Base-by-base conservation (phyloP, 2,329 filamentous ascomycete species). In the Alternaria sp. region DNA sequence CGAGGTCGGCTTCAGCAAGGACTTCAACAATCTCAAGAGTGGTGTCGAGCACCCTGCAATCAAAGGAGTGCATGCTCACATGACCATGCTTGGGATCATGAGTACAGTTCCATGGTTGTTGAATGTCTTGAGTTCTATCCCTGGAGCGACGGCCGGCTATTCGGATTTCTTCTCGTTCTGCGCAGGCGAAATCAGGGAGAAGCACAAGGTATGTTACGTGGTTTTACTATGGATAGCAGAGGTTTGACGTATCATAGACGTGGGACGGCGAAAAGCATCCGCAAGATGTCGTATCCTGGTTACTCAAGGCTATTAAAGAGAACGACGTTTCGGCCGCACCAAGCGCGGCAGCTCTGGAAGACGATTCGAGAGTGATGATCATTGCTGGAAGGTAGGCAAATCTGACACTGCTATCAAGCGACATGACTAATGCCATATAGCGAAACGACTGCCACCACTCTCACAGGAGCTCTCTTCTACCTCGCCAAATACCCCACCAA, bases 201-300 rank as follows among this genome's bases (percentile, higher is more conserved):
- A 78, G 56, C 56, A 69, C 7, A 67, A 68, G 57, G 76, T 74
- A 53, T 44, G 61, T 60, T n/a, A 24, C 17, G 10, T 34, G 5
- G 13, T 26, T 11, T 33, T 36, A 10, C 4, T 23, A 5, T n/a
- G 6, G 33, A 23, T 17, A 28, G 14, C 24, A 29, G 5, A 24
- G 0, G 4, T 9, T 21, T 56, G 21, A 56, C 28, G 17, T n/a
- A 14, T 9, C 13, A 3, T 21, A 63, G 73, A 65, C 54, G 10
- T 72, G 57, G 58, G 52, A 66, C 17, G 39, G 26, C 6, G 56
- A 75, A 8, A 65, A 76, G 7, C 33, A 70, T 7, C 77, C 76
- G 0, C 61, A 67, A 31, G 78, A 80, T 57, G 70, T 81, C 28
- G 59, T 78, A 5, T 77, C 78, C 0, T 81, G 78, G 78, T 62